phyloP scores from a whole-genome alignment of 441 rosid species.

The Corymbia citriodora region DNA sequence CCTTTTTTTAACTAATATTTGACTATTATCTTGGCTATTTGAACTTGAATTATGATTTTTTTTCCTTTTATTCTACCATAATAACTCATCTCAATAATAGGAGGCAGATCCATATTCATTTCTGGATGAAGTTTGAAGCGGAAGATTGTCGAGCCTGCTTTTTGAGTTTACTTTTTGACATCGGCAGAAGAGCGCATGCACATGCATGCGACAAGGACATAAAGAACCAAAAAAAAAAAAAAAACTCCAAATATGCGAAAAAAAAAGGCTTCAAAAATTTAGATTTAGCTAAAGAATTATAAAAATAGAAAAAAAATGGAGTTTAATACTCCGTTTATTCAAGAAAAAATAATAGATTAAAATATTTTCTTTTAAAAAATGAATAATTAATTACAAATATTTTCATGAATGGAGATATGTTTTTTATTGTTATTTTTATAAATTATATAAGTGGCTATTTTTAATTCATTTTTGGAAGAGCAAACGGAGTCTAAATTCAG shows the following conservation, averaged over 20 bases:
- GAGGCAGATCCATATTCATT: not conserved
- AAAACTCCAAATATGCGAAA: not conserved
- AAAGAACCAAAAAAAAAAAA: no score
- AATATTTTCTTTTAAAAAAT: not conserved
- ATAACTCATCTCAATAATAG: not conserved
- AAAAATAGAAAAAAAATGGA: not conserved
- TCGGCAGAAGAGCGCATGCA: not conserved
- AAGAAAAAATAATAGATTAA: not conserved
- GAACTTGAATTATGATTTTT: not conserved
- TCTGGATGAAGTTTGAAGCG: not conserved
- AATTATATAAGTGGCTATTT: not conserved
- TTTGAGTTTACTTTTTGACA: not conserved
- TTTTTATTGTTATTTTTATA: not conserved
- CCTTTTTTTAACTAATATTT: not conserved
- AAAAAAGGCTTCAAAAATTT: not conserved
- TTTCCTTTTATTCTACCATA: not conserved
- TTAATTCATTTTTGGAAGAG: not conserved
- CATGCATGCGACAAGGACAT: not conserved
- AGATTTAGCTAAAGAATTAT: not conserved
- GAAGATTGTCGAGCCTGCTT: not conserved
- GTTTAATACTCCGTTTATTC: not conserved
- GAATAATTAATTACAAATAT: not conserved
- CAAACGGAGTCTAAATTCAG: not conserved
- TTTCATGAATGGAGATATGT: fast-evolving
- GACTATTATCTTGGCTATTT: not conserved